Percentiles rank a stretch among this genome's conserved stretches.
Conservation (phyloP, 257 asterid species). For the Solanum pinnatisectum region DNA sequence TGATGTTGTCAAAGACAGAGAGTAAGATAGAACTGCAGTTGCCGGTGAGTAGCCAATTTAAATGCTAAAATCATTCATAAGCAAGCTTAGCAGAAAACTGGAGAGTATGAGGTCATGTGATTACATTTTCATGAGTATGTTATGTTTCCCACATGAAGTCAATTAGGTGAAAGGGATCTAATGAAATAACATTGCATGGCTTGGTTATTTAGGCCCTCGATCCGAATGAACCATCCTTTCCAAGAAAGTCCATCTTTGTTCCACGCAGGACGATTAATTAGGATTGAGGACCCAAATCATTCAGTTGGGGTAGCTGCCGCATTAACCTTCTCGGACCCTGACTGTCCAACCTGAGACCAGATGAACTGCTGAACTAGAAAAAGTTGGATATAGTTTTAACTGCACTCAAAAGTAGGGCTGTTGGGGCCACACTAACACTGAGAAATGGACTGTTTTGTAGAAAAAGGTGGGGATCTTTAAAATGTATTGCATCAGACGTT, state of each 20-base stretch:
- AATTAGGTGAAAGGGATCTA: not conserved
- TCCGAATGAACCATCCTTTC: not conserved
- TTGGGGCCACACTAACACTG: not conserved
- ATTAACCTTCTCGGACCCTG: not conserved
- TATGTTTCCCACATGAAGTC: not conserved
- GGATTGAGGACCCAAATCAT: not conserved
- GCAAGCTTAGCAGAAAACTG: not conserved
- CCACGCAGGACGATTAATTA: not conserved
- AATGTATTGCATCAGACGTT: not conserved
- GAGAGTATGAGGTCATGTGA: not conserved
- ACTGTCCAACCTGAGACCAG: not conserved
- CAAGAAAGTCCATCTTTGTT: not conserved
- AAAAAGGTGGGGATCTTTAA: not conserved
- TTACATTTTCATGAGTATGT: not conserved
- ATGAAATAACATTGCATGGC: not conserved
- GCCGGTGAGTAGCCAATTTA: not conserved
- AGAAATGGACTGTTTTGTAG: not conserved
- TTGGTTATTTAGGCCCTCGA: not conserved
- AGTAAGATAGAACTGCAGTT: conserved; percentile 2
- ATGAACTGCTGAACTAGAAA: not conserved
- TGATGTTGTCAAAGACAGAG: conserved; percentile 5
- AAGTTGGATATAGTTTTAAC: not conserved
- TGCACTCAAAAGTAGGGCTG: not conserved
- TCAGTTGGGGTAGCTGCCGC: not conserved
- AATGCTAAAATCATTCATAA: not conserved